Evolutionary conservation across 345 rosid genomes (phyloP).

Genomic region (Arabidopsis arenosa): DNA sequence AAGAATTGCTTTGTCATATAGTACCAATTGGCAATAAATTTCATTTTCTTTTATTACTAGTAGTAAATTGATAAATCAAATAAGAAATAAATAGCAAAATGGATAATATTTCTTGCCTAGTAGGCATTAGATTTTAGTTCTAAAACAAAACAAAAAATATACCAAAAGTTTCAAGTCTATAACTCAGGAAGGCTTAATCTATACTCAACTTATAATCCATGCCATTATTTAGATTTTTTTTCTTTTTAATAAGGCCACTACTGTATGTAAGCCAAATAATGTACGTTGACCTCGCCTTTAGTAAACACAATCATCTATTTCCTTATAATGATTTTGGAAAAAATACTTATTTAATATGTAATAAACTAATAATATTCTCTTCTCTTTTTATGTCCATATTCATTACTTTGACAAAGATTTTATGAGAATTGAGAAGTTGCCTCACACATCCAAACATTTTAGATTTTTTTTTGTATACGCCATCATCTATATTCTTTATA

Average conservation of each 20-base stretch:
- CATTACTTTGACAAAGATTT: constrained; percentile 28
- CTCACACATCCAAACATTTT: neutral
- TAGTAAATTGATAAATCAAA: neutral
- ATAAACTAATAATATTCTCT: constrained; percentile 2
- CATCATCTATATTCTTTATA: neutral
- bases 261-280: neutral
- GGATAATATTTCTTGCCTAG: neutral
- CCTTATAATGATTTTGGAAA: neutral
- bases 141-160: neutral
- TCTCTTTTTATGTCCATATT: neutral
- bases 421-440: constrained; percentile 9
- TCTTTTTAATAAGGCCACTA: constrained; percentile 15
- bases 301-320: constrained; percentile 9
- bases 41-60: neutral
- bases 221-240: constrained; percentile 1
- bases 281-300: constrained; percentile 23
- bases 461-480: neutral
- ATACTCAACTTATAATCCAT: neutral
- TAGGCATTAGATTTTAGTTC: constrained; percentile 13
- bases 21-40: neutral
- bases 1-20: neutral
- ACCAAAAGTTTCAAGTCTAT: neutral
- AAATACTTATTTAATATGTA: neutral
- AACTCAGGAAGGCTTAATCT: constrained; percentile 30
- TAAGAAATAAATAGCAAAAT: constrained; percentile 12